Percentiles rank a stretch among this genome's conserved stretches.
These are phyloP conservation scores for Eucalyptus pauciflora DNA, from an alignment of 345 rosid species.

Conservation along the genomic window DNA sequence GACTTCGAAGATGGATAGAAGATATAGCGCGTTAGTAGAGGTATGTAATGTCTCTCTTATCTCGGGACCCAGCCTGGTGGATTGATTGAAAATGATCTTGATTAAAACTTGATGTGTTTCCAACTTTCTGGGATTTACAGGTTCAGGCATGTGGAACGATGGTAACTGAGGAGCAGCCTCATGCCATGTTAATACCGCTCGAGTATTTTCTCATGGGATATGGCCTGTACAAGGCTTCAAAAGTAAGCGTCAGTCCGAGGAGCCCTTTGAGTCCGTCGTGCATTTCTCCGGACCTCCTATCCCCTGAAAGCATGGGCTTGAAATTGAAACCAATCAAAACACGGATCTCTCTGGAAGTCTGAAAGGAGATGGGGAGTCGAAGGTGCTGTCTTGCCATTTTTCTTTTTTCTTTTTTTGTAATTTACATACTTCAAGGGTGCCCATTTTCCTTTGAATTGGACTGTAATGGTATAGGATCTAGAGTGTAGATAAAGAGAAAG, in stretches of 20 bases:
- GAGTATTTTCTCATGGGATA: conserved; percentile 87
- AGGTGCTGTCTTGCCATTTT: neutral
- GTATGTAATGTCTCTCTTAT: conserved; percentile 10
- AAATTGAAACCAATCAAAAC: conserved; percentile 95
- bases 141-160: conserved; percentile 92
- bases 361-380: neutral
- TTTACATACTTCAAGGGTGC: neutral
- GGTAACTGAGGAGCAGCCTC: conserved; percentile 97
- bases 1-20: conserved; percentile 73
- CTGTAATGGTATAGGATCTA: neutral
- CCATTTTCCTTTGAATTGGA: neutral
- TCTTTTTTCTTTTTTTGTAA: neutral
- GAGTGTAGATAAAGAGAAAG: conserved; percentile 9
- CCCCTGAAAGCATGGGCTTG: conserved; percentile 98
- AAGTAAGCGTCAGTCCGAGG: conserved; percentile 70
- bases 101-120: neutral
- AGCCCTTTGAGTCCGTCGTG: conserved; percentile 75
- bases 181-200: conserved; percentile 90
- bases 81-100: neutral
- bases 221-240: conserved; percentile 62
- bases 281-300: conserved; percentile 88
- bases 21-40: conserved; percentile 88
- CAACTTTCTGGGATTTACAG: conserved; percentile 15
- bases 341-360: conserved; percentile 14
- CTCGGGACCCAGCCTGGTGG: neutral